phyloP scores from a whole-genome alignment of 306 rosid genomes.

The Pterocarpus santalinus region DNA sequence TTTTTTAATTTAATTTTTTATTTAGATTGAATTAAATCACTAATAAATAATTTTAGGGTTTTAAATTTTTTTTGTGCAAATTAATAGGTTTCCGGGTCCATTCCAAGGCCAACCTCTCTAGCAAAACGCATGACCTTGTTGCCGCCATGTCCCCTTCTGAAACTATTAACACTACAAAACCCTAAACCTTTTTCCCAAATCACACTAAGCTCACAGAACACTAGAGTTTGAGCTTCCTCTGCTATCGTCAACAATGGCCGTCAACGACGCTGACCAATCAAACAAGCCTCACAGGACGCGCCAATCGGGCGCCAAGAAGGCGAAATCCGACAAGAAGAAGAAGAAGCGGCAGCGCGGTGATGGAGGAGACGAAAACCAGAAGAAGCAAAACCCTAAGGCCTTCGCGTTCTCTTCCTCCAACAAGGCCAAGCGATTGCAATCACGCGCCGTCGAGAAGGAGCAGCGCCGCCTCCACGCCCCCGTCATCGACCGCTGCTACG shows the following conservation, averaged over 20 bases:
- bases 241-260: constrained; percentile 58
- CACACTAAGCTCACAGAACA: neutral
- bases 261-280: constrained; percentile 69
- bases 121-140: neutral
- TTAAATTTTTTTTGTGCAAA: no score
- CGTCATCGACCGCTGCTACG: constrained; percentile 75
- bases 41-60: no score
- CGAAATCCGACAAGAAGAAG: constrained; percentile 64
- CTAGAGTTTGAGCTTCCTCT: neutral
- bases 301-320: constrained; percentile 76
- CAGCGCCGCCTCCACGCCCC: constrained; percentile 95
- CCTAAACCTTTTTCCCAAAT: constrained; percentile 34
- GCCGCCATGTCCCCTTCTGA: neutral
- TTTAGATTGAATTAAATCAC: no score
- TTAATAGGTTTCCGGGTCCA: no score
- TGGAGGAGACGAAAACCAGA: constrained; percentile 53
- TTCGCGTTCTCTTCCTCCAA: constrained; percentile 80
- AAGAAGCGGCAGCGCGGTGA: constrained; percentile 46
- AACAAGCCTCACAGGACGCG: constrained; percentile 80
- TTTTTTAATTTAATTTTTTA: no score
- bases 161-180: constrained; percentile 31
- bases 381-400: constrained; percentile 76
- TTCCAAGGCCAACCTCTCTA: no score
- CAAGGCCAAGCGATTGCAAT: constrained; percentile 81
- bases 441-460: constrained; percentile 95